A percentile compares a stretch with the other conserved stretches of the same genome.
Evolutionary conservation across 306 rosid genomes (phyloP).

Genomic region (Begonia masoniana): DNA sequence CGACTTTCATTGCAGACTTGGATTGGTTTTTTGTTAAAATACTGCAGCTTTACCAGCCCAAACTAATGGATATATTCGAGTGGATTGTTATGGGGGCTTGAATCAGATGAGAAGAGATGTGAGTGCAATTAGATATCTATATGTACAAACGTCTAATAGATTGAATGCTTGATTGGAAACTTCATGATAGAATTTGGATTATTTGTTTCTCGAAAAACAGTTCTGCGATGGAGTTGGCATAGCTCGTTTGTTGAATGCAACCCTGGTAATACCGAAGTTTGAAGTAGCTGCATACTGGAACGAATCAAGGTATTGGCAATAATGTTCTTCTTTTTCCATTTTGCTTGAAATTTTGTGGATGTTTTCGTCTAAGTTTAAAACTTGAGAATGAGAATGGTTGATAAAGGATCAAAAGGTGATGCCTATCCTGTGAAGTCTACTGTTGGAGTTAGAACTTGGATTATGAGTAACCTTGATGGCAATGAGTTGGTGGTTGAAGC

Average conservation of each 20-base stretch:
- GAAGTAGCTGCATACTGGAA: conserved; percentile 95
- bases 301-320: conserved; percentile 52
- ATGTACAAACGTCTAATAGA: neutral
- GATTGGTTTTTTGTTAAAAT: conserved; percentile 53
- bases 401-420: too few species aligned
- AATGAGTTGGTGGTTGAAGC: too few species aligned
- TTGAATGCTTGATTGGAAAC: neutral
- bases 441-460: too few species aligned
- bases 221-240: conserved; percentile 93
- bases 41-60: conserved; percentile 71
- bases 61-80: conserved; percentile 71
- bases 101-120: conserved; percentile 98
- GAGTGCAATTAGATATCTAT: conserved; percentile 16
- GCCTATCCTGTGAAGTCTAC: too few species aligned
- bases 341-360: conserved; percentile 58
- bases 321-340: too few species aligned
- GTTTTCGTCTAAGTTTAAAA: too few species aligned
- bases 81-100: conserved; percentile 95
- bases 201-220: conserved; percentile 26
- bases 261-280: conserved; percentile 79
- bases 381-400: too few species aligned
- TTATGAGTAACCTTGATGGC: too few species aligned
- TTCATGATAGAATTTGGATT: conserved; percentile 13
- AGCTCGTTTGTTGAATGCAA: conserved; percentile 73
- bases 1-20: conserved; percentile 83